Evolutionary conservation across 1,139 yeast genomes (phyloP), one percentile per base, ranked within the genome.

Genomic region (Scheffersomyces illinoinensis): DNA sequence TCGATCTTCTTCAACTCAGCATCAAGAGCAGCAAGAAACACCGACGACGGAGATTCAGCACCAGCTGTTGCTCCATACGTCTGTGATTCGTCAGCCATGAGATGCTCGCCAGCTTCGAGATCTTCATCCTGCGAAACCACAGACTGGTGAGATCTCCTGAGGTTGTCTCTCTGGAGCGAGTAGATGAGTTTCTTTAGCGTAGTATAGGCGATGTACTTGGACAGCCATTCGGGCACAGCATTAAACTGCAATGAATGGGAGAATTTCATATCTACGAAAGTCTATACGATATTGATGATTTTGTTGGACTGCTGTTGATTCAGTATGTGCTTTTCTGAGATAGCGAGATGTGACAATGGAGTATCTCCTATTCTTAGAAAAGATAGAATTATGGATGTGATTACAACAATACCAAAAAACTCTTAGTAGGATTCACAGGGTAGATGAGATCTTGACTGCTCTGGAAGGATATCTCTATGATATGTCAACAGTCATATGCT

Each of bases 151-250:
- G 47, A 53, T 54, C 20, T 72, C 46, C 81, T 72, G 55, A 87
- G 69, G 48, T 81, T 78, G 59, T 85, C 86, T 56, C 90, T 78
- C 68, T 88, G 91, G 46, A 88, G 75, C n/a, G 88, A 80, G 67
- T 88, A 88, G 47, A 87, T 85, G 55, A 85, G 74, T 69, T 87
- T 86, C 69, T 88, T 88, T 62, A 88, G 74, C 5, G 87, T 84
- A 18, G 88, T 82, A 68, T 88, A 88, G 57, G 89, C 86, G 65
- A 88, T 78, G 67, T 88, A 88, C 69, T 86, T 85, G 53, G 87
- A 86, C 58, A 88, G 85, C 93, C 93, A 88, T 71, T 88, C 92
- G 2, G 93, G 92, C 8, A 88, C 92, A 53, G 91, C 89, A 68
- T 88, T 88, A 66, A 88, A 87, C 74, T 87, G 90, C 63, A 88